phyloP scores from a whole-genome alignment of 306 rosid species.

The Trichosanthes cucumerina region DNA sequence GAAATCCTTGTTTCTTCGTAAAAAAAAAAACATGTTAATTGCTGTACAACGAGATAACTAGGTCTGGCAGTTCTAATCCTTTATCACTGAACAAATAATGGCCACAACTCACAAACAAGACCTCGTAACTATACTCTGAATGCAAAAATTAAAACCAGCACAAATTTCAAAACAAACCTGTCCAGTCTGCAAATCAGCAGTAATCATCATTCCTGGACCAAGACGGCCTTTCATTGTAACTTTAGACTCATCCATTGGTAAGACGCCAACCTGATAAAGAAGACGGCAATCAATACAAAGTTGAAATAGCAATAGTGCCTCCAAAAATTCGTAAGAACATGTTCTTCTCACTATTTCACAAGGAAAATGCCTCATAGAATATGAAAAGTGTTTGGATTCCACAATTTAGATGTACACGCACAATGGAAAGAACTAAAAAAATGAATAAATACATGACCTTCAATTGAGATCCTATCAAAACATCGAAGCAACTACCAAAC shows the following conservation, averaged over 20 bases:
- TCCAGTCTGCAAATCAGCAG: constrained; percentile 78
- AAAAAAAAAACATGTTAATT: neutral
- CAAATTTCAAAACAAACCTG: constrained; percentile 46
- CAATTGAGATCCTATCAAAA: neutral
- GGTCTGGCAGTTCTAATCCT: neutral
- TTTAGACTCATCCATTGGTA: constrained; percentile 90
- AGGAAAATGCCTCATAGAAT: neutral
- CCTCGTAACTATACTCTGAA: neutral
- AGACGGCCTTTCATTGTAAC: constrained; percentile 90
- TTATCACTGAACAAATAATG: neutral
- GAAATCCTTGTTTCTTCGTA: too few species aligned
- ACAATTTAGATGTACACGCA: neutral
- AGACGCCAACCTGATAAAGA: constrained; percentile 70
- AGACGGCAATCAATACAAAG: neutral
- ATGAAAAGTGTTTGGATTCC: neutral
- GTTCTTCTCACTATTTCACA: neutral
- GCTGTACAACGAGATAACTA: neutral
- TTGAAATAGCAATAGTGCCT: neutral
- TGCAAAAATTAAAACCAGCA: neutral
- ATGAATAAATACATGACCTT: neutral
- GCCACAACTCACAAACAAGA: neutral
- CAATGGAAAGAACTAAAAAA: neutral
- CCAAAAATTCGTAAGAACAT: neutral
- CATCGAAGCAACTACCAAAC: neutral
- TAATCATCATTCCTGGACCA: constrained; percentile 99